A percentile compares a stretch with the other conserved stretches of the same genome.
Evolutionary conservation across 2,329 filamentous ascomycete genomes (phyloP).

Genomic region (Fusarium nurragi): DNA sequence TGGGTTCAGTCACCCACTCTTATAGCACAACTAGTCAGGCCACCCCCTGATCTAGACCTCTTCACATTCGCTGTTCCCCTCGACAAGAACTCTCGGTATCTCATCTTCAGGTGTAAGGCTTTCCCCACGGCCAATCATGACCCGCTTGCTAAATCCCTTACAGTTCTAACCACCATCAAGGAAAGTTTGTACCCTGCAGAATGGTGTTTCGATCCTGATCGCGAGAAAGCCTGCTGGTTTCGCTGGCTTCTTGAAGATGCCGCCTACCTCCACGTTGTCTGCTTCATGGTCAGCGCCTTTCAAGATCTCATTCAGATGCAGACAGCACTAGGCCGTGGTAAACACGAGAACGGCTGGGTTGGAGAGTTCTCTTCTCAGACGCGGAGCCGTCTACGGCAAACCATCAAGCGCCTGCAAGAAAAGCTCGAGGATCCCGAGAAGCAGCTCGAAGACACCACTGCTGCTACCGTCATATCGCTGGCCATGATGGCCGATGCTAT

Average conservation of each 20-base stretch:
- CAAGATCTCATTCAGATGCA: slow-evolving; percentile 24
- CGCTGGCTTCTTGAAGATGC: slow-evolving; percentile 44
- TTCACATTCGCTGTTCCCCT: slow-evolving; percentile 37
- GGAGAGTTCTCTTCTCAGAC: slow-evolving; percentile 26
- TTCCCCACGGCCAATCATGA: fast-evolving
- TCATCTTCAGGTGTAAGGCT: slow-evolving; percentile 35
- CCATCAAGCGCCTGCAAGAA: slow-evolving; percentile 32
- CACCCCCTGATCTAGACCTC: slow-evolving; percentile 30
- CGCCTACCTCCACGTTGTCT: slow-evolving; percentile 39
- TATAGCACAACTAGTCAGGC: slow-evolving; percentile 9
- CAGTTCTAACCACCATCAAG: slow-evolving; percentile 43
- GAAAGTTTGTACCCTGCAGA: slow-evolving; percentile 45
- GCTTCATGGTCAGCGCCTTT: slow-evolving; percentile 42
- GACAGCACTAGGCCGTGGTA: neutral
- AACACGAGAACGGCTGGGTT: neutral
- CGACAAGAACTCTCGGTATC: slow-evolving; percentile 9
- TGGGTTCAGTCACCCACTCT: slow-evolving; percentile 33
- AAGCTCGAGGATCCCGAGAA: slow-evolving; percentile 21
- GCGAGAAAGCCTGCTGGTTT: slow-evolving; percentile 40
- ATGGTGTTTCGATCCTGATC: slow-evolving; percentile 42
- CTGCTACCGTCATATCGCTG: slow-evolving; percentile 33
- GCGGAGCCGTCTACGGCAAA: slow-evolving; percentile 16
- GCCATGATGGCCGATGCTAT: slow-evolving; percentile 39
- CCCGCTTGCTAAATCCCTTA: neutral
- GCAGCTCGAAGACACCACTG: slow-evolving; percentile 35